Percentiles rank a stretch among this genome's conserved stretches.
Evolutionary conservation across 2,329 filamentous ascomycete genomes (phyloP).

Genomic region (Helotiales sp.): DNA sequence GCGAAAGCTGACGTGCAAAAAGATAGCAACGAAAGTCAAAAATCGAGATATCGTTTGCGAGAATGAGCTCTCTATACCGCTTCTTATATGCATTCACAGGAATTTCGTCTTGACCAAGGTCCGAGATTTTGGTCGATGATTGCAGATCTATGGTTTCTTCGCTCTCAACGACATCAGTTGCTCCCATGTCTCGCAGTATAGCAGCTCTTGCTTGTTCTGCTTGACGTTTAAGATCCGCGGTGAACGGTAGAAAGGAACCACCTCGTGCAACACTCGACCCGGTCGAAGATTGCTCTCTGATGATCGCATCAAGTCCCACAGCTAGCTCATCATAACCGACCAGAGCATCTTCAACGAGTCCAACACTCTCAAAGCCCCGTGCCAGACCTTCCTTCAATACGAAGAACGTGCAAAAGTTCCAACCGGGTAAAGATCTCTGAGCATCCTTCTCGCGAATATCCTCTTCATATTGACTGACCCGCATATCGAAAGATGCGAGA

Average conservation of each 20-base stretch:
- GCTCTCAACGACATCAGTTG: constrained; percentile 37
- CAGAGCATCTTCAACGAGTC: constrained; percentile 90
- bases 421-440: constrained; percentile 83
- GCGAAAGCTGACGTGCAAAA: constrained; percentile 81
- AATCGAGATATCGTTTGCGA: constrained; percentile 91
- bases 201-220: constrained; percentile 53
- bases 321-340: constrained; percentile 94
- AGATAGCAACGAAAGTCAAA: constrained; percentile 96
- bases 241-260: constrained; percentile 70
- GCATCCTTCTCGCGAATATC: constrained; percentile 94
- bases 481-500: constrained; percentile 82
- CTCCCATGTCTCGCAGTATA: constrained; percentile 37
- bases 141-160: constrained; percentile 52
- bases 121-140: constrained; percentile 39
- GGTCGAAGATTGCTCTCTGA: constrained; percentile 68
- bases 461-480: constrained; percentile 93
- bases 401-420: constrained; percentile 99
- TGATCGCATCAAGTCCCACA: constrained; percentile 78
- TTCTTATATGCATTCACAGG: constrained; percentile 68
- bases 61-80: constrained; percentile 85
- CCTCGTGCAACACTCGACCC: constrained; percentile 65
- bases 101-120: constrained; percentile 52
- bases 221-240: constrained; percentile 68
- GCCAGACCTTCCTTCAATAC: constrained; percentile 95
- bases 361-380: constrained; percentile 92